Conservation (phyloP, 371 early-diverging fungal species). For the Capillidium heterosporum region DNA sequence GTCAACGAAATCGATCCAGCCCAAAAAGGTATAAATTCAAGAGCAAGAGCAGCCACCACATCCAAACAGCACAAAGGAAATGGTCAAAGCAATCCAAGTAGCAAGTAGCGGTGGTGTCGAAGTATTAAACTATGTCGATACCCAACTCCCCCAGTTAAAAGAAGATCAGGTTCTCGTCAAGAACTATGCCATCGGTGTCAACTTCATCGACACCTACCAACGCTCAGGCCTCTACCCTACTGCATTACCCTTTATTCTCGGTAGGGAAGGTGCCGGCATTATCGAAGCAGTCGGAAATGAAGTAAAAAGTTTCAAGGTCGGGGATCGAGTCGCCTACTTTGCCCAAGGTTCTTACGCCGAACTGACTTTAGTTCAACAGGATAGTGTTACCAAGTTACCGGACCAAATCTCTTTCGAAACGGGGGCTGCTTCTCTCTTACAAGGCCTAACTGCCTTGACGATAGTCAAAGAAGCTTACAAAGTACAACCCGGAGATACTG, state of each 20-base stretch:
- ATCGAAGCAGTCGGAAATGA: constrained; percentile 52
- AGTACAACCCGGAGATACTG: constrained; percentile 55
- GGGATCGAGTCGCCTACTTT: constrained; percentile 73
- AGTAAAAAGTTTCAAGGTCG: constrained; percentile 43
- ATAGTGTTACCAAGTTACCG: constrained; percentile 27
- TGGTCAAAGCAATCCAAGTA: constrained; percentile 54
- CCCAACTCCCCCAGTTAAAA: constrained; percentile 24
- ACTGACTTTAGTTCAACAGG: constrained; percentile 32
- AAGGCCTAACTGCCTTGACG: constrained; percentile 67
- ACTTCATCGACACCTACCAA: constrained; percentile 88
- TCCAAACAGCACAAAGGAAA: constrained; percentile 2
- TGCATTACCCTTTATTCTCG: constrained; percentile 54
- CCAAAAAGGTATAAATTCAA: too few species aligned
- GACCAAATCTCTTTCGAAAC: constrained; percentile 31
- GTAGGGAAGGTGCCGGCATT: constrained; percentile 79
- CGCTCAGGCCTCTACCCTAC: constrained; percentile 67
- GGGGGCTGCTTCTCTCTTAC: constrained; percentile 43
- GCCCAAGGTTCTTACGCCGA: constrained; percentile 55
- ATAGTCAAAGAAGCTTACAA: constrained; percentile 50
- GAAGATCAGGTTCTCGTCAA: constrained; percentile 50
- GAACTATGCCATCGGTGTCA: constrained; percentile 66
- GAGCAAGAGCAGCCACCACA: too few species aligned
- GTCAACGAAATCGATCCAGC: too few species aligned
- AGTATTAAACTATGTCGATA: constrained; percentile 34
- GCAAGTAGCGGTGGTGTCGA: constrained; percentile 47